Evolutionary conservation across 2,329 filamentous ascomycete genomes (phyloP).

Genomic region (Claviceps sp.): DNA sequence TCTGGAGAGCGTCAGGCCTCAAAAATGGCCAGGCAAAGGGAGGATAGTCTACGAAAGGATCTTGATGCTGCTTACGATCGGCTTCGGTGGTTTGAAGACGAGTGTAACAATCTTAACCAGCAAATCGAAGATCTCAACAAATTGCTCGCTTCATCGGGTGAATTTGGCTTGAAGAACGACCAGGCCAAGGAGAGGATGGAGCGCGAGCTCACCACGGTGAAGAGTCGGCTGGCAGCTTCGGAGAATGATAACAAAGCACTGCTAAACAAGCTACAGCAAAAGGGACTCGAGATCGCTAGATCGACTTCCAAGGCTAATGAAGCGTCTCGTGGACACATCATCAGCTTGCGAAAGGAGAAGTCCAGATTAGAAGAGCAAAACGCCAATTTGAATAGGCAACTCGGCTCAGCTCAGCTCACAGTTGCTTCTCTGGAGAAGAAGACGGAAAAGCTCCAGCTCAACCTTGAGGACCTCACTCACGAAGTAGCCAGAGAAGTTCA

Average conservation of each 20-base stretch:
- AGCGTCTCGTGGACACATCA: conserved; percentile 63
- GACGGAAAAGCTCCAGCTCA: conserved; percentile 81
- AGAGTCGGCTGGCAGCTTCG: conserved; percentile 76
- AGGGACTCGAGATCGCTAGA: conserved; percentile 88
- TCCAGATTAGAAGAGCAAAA: conserved; percentile 70
- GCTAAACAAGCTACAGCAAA: conserved; percentile 95
- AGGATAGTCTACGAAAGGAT: conserved; percentile 64
- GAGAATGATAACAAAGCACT: conserved; percentile 92
- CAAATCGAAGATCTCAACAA: conserved; percentile 80
- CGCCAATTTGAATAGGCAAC: conserved; percentile 64
- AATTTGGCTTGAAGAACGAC: conserved; percentile 80
- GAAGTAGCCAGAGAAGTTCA: conserved; percentile 85
- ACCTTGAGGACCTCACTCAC: conserved; percentile 82
- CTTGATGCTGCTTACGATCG: conserved; percentile 67
- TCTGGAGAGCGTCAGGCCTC: conserved; percentile 70
- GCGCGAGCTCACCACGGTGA: conserved; percentile 79
- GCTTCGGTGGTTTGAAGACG: conserved; percentile 65
- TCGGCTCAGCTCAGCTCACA: conserved; percentile 72
- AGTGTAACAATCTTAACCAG: conserved; percentile 60
- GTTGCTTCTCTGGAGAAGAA: conserved; percentile 84
- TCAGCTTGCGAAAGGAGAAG: conserved; percentile 72
- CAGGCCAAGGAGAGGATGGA: conserved; percentile 90
- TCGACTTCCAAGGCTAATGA: conserved; percentile 79
- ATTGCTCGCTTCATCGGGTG: conserved; percentile 76
- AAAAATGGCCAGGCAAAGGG: conserved; percentile 64